Evolutionary conservation across 2,329 filamentous ascomycete species (phyloP).

Genomic region (Cylindrodendrum hubeiense): DNA sequence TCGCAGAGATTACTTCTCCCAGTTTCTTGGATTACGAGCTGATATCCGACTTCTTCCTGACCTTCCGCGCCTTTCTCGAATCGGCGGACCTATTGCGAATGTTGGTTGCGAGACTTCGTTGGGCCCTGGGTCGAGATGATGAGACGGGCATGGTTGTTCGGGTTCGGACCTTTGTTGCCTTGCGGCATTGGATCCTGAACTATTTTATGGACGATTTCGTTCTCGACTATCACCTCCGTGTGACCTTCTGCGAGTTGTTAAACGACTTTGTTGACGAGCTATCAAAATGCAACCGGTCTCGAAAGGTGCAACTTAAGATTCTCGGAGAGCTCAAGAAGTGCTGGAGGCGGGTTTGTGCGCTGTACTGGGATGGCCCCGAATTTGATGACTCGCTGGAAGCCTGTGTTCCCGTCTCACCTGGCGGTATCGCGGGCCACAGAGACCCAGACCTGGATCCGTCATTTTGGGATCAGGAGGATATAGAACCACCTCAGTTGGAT

Average conservation of each 20-base stretch:
- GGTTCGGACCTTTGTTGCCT: constrained; percentile 93
- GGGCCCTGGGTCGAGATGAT: constrained; percentile 84
- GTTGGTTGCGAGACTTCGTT: constrained; percentile 85
- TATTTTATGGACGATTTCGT: constrained; percentile 98
- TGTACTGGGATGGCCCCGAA: constrained; percentile 87
- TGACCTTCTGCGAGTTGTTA: constrained; percentile 83
- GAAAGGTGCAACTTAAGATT: constrained; percentile 80
- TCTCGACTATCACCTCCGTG: constrained; percentile 77
- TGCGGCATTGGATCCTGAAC: constrained; percentile 97
- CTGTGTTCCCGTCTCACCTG: constrained; percentile 78
- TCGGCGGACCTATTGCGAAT: constrained; percentile 82
- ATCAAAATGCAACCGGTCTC: constrained; percentile 55
- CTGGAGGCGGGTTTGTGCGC: constrained; percentile 90
- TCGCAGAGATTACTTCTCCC: constrained; percentile 96
- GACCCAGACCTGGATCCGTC: constrained; percentile 67
- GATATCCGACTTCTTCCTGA: constrained; percentile 97
- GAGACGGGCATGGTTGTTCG: constrained; percentile 94
- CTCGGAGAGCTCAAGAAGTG: constrained; percentile 95
- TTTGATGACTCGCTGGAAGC: constrained; percentile 72
- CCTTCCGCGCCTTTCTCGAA: constrained; percentile 89
- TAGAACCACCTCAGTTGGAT: constrained; percentile 59
- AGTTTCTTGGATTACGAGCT: constrained; percentile 97
- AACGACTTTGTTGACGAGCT: constrained; percentile 75
- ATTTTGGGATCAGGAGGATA: constrained; percentile 63
- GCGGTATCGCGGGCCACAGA: constrained; percentile 76